These are phyloP conservation scores for Eucalyptus cloeziana DNA, from an alignment of 345 rosid genomes.

Conservation along the genomic window DNA sequence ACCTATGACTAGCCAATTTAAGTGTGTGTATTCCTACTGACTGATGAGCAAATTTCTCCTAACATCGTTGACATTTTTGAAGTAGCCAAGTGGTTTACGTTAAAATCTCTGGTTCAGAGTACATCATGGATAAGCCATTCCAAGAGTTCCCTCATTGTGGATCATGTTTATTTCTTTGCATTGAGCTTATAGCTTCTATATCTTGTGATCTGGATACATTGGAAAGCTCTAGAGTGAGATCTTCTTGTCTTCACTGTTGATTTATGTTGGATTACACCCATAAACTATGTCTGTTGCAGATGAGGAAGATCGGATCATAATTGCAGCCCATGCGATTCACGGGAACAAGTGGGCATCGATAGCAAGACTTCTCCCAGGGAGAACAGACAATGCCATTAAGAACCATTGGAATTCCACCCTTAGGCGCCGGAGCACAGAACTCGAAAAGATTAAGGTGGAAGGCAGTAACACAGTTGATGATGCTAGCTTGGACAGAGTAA, in stretches of 20 bases:
- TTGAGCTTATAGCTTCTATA: background rate
- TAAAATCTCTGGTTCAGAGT: background rate
- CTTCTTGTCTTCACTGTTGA: background rate
- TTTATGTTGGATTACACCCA: background rate
- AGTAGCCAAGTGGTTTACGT: background rate
- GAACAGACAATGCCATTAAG: constrained; percentile 89
- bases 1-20: background rate
- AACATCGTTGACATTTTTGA: background rate
- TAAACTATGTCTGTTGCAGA: constrained; percentile 17
- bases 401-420: constrained; percentile 88
- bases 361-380: constrained; percentile 68
- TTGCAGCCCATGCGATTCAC: constrained; percentile 54
- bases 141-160: background rate
- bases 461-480: constrained; percentile 7
- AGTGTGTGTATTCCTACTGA: background rate
- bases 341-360: constrained; percentile 89
- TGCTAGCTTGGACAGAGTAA: constrained; percentile 25
- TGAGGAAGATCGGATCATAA: constrained; percentile 62
- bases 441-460: constrained; percentile 12
- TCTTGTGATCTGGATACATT: background rate
- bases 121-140: background rate
- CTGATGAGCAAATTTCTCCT: background rate
- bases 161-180: background rate
- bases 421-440: constrained; percentile 36
- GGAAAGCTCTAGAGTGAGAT: background rate